Conservation (phyloP, 2,329 filamentous ascomycete species). For the Fusarium albosuccineum region DNA sequence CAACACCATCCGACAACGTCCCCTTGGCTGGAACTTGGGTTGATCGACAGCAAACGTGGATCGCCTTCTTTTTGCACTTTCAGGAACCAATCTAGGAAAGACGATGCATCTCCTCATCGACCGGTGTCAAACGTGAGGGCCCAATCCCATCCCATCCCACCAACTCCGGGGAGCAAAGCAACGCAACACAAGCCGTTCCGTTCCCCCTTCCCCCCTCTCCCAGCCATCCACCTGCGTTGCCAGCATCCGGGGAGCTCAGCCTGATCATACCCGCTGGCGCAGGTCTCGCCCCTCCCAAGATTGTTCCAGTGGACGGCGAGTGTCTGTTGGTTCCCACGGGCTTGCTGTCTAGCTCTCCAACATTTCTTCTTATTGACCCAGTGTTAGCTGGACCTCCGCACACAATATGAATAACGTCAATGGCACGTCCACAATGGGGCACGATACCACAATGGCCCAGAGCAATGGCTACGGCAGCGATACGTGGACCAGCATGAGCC, state of each 20-base stretch:
- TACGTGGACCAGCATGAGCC: constrained; percentile 68
- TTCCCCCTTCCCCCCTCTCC: background rate
- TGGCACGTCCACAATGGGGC: constrained; percentile 49
- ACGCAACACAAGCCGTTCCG: background rate
- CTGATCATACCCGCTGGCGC: constrained; percentile 20
- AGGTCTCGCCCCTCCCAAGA: constrained; percentile 15
- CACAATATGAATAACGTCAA: constrained; percentile 50
- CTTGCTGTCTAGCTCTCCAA: background rate
- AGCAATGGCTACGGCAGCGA: constrained; percentile 55
- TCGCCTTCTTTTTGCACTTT: constrained; percentile 32
- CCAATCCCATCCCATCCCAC: constrained; percentile 28
- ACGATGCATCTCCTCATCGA: constrained; percentile 44
- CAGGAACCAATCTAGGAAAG: constrained; percentile 34
- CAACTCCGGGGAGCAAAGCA: constrained; percentile 21
- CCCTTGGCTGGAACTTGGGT: constrained; percentile 25
- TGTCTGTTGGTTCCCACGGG: constrained; percentile 10
- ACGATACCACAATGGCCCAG: constrained; percentile 50
- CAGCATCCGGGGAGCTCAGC: constrained; percentile 26
- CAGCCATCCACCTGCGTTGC: constrained; percentile 15
- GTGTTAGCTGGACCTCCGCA: constrained; percentile 36
- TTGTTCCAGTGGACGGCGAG: constrained; percentile 6
- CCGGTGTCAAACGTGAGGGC: constrained; percentile 41
- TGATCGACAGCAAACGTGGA: constrained; percentile 30
- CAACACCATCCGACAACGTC: constrained; percentile 15
- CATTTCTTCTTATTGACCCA: constrained; percentile 18